Base-by-base conservation (phyloP, 768 basidiomycete species). In the Naganishia kalamii region DNA sequence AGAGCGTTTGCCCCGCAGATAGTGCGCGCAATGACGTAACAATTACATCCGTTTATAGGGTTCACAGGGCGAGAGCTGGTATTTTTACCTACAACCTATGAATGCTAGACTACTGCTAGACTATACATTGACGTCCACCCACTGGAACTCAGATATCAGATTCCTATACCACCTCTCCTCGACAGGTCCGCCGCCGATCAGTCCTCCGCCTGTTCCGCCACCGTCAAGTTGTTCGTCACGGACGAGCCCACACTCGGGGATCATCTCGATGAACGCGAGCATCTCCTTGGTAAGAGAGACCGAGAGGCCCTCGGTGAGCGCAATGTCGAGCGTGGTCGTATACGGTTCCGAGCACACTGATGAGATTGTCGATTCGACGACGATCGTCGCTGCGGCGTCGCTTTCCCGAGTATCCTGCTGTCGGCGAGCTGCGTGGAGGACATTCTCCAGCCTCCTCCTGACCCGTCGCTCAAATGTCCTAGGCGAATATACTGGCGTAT, bases 201-300 rank as follows among this genome's bases (percentile, higher is more conserved):
- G 17, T 10, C 33, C 52, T n/a, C 35, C 41, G 4, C 54, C 54
- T 7, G 80, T 80, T n/a, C 83, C 74, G 23, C 75, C 78, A 43
- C 72, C 71, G 12, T 63, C 68, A 15, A 72, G 78, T 62, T 80
- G 84, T 65, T 91, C 90, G 75, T 96, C 93, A 71, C 90, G 81
- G 69, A 87, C 87, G 13, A 94, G 79, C 62, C 82, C 82, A 0
- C 87, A 88, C 40, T 84, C 85, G 19, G 75, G 76, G 17, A 57
- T 57, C 35, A 61, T 46, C 80, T 94, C 92, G 2, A 88, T 85
- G 62, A 83, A 85, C 47, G 81, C 81, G 29, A 96, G 79, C 86
- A 97, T 86, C 75, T 94, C 91, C 62, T 81, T 81, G 6, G 85
- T 84, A 62, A 97, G 81, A 12, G 85, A 86, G 17, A 90, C 83